phyloP scores from a whole-genome alignment of 2,329 filamentous ascomycete genomes.

The Dactylellina haptotyla region DNA sequence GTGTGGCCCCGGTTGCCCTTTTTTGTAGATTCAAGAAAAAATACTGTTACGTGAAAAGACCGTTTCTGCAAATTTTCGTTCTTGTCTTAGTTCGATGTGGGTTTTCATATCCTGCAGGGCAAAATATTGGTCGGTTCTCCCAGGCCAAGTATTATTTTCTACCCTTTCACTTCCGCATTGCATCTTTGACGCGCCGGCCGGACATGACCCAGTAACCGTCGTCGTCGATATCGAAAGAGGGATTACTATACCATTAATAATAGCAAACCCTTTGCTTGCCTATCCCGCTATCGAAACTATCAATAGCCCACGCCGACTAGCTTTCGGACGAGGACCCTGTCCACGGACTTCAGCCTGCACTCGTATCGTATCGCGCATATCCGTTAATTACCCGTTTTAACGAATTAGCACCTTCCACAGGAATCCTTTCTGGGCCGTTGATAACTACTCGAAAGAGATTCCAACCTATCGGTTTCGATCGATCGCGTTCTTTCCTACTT shows the following conservation, averaged over 20 bases:
- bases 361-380: slow-evolving; percentile 31
- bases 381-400: slow-evolving; percentile 51
- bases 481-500: not conserved
- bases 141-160: not conserved
- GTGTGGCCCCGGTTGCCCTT: not conserved
- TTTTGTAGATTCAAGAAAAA: slow-evolving; percentile 3
- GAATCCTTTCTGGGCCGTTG: not conserved
- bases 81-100: not conserved
- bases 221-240: slow-evolving; percentile 6
- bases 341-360: slow-evolving; percentile 21
- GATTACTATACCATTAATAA: slow-evolving; percentile 24
- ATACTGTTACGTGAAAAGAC: not conserved
- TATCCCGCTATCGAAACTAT: slow-evolving; percentile 11
- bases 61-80: not conserved
- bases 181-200: slow-evolving; percentile 17
- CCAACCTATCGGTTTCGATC: not conserved
- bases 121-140: no score
- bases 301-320: slow-evolving; percentile 5
- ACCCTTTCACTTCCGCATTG: not conserved
- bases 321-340: slow-evolving; percentile 10
- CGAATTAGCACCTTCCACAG: slow-evolving; percentile 24
- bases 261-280: not conserved
- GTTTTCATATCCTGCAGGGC: slow-evolving; percentile 6
- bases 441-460: slow-evolving; percentile 13
- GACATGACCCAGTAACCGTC: no score